A percentile compares a stretch with the other conserved stretches of the same genome.
Conservation (phyloP, 768 basidiomycete species). For the Tephrocybe sp. region DNA sequence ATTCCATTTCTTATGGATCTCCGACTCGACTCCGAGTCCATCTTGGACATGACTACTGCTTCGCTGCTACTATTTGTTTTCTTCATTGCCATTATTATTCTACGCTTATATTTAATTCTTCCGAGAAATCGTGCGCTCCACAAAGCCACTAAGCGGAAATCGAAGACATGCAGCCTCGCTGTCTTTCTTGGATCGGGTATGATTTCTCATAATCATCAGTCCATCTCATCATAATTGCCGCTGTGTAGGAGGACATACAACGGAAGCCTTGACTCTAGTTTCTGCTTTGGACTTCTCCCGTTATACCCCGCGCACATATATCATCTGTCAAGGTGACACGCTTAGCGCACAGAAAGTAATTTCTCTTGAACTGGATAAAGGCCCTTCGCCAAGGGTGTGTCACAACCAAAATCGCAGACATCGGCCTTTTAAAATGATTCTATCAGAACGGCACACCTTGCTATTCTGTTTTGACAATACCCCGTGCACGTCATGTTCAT, state of each 20-base stretch:
- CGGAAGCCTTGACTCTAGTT: conserved; percentile 74
- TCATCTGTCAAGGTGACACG: conserved; percentile 77
- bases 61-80: conserved; percentile 4
- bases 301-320: conserved; percentile 77
- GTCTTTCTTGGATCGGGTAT: conserved; percentile 93
- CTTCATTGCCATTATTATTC: neutral
- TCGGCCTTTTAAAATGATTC: too few species aligned
- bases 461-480: conserved; percentile 65
- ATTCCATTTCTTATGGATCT: too few species aligned
- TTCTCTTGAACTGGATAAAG: conserved; percentile 49
- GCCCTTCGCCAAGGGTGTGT: conserved; percentile 11
- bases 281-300: conserved; percentile 71
- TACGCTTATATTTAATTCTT: conserved; percentile 33
- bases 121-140: conserved; percentile 12
- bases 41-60: neutral
- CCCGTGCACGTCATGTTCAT: conserved; percentile 85
- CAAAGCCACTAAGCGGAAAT: conserved; percentile 4
- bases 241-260: conserved; percentile 85
- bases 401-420: too few species aligned
- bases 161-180: conserved; percentile 48
- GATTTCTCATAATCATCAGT: conserved; percentile 13
- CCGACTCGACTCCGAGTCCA: too few species aligned
- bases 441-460: conserved; percentile 7
- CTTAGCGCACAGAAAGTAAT: conserved; percentile 73
- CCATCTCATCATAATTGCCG: conserved; percentile 6